Percentiles rank a stretch among this genome's conserved stretches.
Evolutionary conservation across 148 eudicot genomes (phyloP).

Genomic region (Rhododendron simsii): DNA sequence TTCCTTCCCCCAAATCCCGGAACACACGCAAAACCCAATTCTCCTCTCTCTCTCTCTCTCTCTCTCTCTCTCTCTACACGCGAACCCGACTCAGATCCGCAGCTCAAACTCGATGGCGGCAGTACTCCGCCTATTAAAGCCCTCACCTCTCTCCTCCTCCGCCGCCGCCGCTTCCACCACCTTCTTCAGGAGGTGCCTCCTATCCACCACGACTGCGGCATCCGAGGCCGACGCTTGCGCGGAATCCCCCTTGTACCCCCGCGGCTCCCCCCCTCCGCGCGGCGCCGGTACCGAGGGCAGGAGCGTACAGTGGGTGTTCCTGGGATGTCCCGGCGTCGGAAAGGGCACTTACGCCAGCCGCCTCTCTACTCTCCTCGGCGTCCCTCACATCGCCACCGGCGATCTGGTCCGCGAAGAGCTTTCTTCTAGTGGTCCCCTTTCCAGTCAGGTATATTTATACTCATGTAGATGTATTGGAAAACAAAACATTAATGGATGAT

Average conservation of each 20-base stretch:
- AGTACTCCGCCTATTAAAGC: constrained; percentile 41
- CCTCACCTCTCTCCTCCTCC: constrained; percentile 25
- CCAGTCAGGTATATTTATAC: constrained; percentile 37
- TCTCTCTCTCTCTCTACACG: neutral
- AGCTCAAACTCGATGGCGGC: constrained; percentile 38
- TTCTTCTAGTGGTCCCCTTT: constrained; percentile 57
- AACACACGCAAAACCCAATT: neutral
- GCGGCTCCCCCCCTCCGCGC: constrained; percentile 10
- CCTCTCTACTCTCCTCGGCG: constrained; percentile 65
- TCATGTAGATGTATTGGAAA: neutral
- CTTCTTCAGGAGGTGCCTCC: constrained; percentile 32
- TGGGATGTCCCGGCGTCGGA: constrained; percentile 94
- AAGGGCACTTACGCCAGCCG: constrained; percentile 93
- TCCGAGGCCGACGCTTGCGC: constrained; percentile 1
- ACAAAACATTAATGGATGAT: too few relatives aligned
- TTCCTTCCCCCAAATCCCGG: neutral
- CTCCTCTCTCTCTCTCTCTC: neutral
- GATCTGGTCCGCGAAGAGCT: constrained; percentile 92
- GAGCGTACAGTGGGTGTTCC: constrained; percentile 85
- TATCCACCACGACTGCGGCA: constrained; percentile 31
- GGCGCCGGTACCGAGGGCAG: constrained; percentile 32
- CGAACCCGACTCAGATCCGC: neutral
- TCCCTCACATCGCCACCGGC: constrained; percentile 97
- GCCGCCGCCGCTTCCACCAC: constrained; percentile 1
- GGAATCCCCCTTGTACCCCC: constrained; percentile 23